Base-by-base conservation (phyloP, 2,329 filamentous ascomycete genomes). In the Nannizziopsis barbatae region DNA sequence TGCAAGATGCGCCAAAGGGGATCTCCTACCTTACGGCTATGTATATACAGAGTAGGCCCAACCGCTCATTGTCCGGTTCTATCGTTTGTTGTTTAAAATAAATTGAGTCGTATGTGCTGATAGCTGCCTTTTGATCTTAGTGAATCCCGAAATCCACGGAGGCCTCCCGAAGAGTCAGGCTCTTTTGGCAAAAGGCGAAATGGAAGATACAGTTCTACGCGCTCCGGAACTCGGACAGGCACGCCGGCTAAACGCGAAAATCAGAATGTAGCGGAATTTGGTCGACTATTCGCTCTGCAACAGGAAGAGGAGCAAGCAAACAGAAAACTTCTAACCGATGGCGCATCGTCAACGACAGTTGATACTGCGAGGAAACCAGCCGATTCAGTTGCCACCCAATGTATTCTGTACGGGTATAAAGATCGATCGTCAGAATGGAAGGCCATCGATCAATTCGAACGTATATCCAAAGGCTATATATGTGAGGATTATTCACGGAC, bases 401-500 rank as follows among this genome's bases (percentile, higher is more conserved):
- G 94, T 53, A 80, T 95, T 48, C 73, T 96, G 12, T 85, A 89
- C 56, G 90, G 90, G 27, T 95, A 89, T 66, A 79, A 65, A 70
- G 81, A 67, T 75, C 87, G 71, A 56, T 73, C 76, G 3, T 62
- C 65, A 6, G 76, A 81, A 61, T 95, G 92, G 76, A 87, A 89
- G 22, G 88, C 88, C 31, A 82, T 96, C 57, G 81, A 84, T 56
- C 86, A 86, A 67, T 96, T 84, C 69, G 90, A 95, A 70, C 78
- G 82, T 52, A 80, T 94, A 37, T 90, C 86, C 5, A 67, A 69
- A 30, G 89, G 89, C 20, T 71, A 79, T 53, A 86, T 95, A 62
- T 89, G 89, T 66, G 90, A 96, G 69, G 89, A 95, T 67, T 96
- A 96, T 66, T 80, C 88, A 7, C 81, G 90, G 53, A 81, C 85